Evolutionary conservation across 306 rosid genomes (phyloP).

Genomic region (Castanea mollissima): DNA sequence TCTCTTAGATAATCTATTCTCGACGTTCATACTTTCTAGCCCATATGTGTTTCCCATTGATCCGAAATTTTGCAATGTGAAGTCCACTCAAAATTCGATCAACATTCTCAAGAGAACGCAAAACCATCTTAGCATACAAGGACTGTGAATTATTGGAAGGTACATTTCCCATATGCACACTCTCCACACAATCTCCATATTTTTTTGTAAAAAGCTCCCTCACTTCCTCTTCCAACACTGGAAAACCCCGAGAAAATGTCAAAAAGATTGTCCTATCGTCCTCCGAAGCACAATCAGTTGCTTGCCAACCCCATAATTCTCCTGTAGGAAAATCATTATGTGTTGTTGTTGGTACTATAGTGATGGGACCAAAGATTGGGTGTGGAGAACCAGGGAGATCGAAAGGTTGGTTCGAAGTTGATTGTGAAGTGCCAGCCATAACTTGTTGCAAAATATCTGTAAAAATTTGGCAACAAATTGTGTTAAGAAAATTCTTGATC

Average conservation of each 20-base stretch:
- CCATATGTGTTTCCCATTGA: constrained; percentile 67
- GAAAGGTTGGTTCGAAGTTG: background rate
- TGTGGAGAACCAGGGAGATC: constrained; percentile 53
- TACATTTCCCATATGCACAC: constrained; percentile 36
- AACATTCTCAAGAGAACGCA: constrained; percentile 25
- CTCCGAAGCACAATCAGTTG: constrained; percentile 9
- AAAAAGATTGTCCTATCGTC: constrained; percentile 60
- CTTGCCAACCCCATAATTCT: constrained; percentile 31
- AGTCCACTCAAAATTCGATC: constrained; percentile 46
- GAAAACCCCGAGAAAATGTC: constrained; percentile 64
- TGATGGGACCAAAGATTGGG: constrained; percentile 43
- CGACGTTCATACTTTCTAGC: constrained; percentile 60
- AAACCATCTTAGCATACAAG: constrained; percentile 51
- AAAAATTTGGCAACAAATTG: constrained; percentile 41
- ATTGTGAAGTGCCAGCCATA: background rate
- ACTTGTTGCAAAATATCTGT: constrained; percentile 42
- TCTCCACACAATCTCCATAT: constrained; percentile 43
- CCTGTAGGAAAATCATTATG: constrained; percentile 12
- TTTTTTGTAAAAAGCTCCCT: constrained; percentile 12
- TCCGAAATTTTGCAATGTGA: constrained; percentile 33
- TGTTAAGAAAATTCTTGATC: constrained; percentile 39
- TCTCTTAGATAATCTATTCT: constrained; percentile 19
- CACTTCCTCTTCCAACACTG: constrained; percentile 43
- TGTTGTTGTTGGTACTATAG: constrained; percentile 17
- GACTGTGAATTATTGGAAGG: constrained; percentile 32